Evolutionary conservation across 2,329 filamentous ascomycete species (phyloP), one percentile per base, ranked within the genome.

Genomic region (Pseudogymnoascus sp.): DNA sequence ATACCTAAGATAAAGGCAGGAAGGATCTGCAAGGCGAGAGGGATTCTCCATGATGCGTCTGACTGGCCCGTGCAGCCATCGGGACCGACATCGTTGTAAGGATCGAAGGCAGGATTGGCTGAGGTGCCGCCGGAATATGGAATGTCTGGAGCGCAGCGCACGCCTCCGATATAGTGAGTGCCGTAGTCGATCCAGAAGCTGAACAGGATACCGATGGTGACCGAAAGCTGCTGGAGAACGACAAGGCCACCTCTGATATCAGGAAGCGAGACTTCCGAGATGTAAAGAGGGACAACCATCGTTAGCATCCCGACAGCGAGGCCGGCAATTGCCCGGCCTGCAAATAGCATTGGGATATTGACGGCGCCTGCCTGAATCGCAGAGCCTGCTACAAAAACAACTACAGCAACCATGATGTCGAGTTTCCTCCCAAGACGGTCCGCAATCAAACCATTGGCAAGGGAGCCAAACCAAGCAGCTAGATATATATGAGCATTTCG

Each of bases 41-140:
- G 83, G 1, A 86, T 70, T 5, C 84, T 75, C 84, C 84, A 86
- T 2, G 84, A 79, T 2, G 80, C 77, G 67, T 82, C 73, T 5
- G 62, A 63, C 41, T 69, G 68, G 5, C 67, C 68, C 9, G 66
- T 66, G 38, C 67, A 67, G 11, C 67, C 67, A 25, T 62, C 30
- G 8, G 66, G 64, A 8, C 64, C 66, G n/a, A 69, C 67, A 22
- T 69, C 67, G 11, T 36, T 52, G 28, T 64, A 63, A 2, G 67
- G 65, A 36, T 69, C 38, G 33, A 69, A 69, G 9, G 64, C 64
- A 38, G 58, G 63, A 3, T 28, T 36, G 12, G 19, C 36, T n/a
- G 62, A 5, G 9, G 62, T 66, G 11, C 66, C 66, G 7, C 67
- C 67, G 9, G 67, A 60, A 45, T 67, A 69, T 5, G 67, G 64